A percentile compares a stretch with the other conserved stretches of the same genome.
Evolutionary conservation across 192 early-diverging fungal genomes (phyloP).

Genomic region (Umbelopsis vinacea): DNA sequence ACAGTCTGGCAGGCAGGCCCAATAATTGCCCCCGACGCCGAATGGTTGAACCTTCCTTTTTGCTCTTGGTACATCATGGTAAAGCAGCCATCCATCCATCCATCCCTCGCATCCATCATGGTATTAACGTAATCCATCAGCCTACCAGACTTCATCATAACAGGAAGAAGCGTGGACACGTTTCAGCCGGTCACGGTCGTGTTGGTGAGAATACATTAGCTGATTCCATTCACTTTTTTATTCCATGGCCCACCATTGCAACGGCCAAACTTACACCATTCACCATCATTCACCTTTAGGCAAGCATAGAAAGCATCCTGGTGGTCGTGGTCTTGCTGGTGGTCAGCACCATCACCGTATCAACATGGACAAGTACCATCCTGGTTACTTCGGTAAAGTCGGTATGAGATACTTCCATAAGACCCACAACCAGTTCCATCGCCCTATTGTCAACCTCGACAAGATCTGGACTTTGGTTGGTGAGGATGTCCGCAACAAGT

Average conservation of each 20-base stretch:
- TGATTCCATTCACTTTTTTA: background rate
- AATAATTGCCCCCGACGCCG: conserved; percentile 10
- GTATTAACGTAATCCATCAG: conserved; percentile 41
- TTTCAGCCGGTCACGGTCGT: conserved; percentile 99
- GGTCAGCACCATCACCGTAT: conserved; percentile 99
- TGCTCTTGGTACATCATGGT: conserved; percentile 30
- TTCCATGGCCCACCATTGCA: background rate
- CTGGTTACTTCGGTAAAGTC: conserved; percentile 99
- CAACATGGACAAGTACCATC: conserved; percentile 99
- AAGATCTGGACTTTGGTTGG: conserved; percentile 90
- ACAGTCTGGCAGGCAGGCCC: background rate
- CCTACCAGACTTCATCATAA: conserved; percentile 82
- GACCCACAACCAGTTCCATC: conserved; percentile 85
- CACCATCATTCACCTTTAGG: conserved; percentile 38
- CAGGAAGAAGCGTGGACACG: conserved; percentile 97
- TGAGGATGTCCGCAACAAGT: conserved; percentile 80
- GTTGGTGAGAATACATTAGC: conserved; percentile 61
- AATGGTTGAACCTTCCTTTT: conserved; percentile 18
- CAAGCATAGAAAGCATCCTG: conserved; percentile 99
- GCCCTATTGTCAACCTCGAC: conserved; percentile 90
- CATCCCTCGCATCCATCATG: background rate
- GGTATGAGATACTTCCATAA: conserved; percentile 99
- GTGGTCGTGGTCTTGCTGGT: conserved; percentile 99
- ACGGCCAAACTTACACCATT: background rate
- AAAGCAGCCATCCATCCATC: conserved; percentile 22